Evolutionary conservation across 768 basidiomycete species (phyloP), one percentile per base, ranked within the genome.

Genomic region (Suillus bovinus): DNA sequence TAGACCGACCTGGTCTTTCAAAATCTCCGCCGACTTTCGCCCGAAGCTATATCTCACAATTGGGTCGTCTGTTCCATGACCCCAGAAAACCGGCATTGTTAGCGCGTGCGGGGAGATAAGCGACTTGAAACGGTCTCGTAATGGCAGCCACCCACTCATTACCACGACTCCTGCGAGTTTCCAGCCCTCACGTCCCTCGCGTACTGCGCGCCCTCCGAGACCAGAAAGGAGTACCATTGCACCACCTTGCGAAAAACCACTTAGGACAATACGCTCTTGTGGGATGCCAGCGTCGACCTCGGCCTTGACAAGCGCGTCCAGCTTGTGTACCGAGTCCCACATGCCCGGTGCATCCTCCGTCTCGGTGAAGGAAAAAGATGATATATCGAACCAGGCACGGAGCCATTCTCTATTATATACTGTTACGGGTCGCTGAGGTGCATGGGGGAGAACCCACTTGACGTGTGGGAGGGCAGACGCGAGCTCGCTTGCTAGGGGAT

Each of bases 161-260:
- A 84, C 81, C 20, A 81, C 84, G 59, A 94, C 71, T 5, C 93
- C 94, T 2, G 82, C 93, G 17, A 95, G 79, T 67, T 86, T 87
- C 63, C 84, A 78, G 65, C 86, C 84, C 50, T 66, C 59, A 38
- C 74, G 72, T 47, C 74, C 74, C 44, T 70, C 69, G 6, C 68
- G 73, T 10, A 70, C 49, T 36, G 58, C 50, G 53, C 72, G 67
- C 36, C 71, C 67, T 0, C 72, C 64, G 61, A 96, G 77, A 9
- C 86, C 93, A 4, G 87, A 85, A 55, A 95, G 76, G n/a, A 94
- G 78, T 9, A 87, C 82, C 80, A 96, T 88, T 27, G 88, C 85
- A 44, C 81, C 91, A 41, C 93, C 94, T 72, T 96, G 94, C 63
- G 87, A 90, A 77, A 96, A 96, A 11, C 95, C 95, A 39, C 93